Percentiles rank a stretch among this genome's conserved stretches.
These are phyloP conservation scores for Papiliotrema terrestris DNA, from an alignment of 1,284 basidiomycete species.

Conservation along the genomic window DNA sequence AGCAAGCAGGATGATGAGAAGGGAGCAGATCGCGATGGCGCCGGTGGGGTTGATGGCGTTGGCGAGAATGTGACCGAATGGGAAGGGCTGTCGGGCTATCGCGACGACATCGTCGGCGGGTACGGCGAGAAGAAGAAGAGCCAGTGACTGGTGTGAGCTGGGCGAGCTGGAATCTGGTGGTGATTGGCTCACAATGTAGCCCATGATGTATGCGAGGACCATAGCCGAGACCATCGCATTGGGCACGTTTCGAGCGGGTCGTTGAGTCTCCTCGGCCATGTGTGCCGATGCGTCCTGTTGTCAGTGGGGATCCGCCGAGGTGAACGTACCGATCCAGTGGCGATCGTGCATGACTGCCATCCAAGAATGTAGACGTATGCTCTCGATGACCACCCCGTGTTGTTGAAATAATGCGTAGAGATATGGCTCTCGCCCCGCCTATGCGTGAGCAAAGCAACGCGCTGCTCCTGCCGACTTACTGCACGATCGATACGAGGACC, in stretches of 20 bases:
- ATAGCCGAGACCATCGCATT: slow-evolving; percentile 43
- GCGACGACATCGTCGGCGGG: slow-evolving; percentile 27
- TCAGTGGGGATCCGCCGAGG: not conserved
- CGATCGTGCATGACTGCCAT: slow-evolving; percentile 43
- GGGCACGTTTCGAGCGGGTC: slow-evolving; percentile 46
- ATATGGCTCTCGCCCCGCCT: not conserved
- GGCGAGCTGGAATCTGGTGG: not conserved
- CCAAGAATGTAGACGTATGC: slow-evolving; percentile 44
- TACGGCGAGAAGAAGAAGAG: slow-evolving; percentile 41
- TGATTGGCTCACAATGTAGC: slow-evolving; percentile 36
- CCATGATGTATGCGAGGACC: slow-evolving; percentile 36
- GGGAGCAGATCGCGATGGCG: slow-evolving; percentile 34
- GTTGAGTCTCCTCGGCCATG: slow-evolving; percentile 48
- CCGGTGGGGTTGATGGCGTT: slow-evolving; percentile 30
- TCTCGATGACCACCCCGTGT: slow-evolving; percentile 30
- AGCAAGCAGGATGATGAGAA: slow-evolving; percentile 33
- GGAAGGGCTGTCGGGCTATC: slow-evolving; percentile 31
- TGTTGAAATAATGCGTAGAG: slow-evolving; percentile 22
- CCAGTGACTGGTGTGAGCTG: slow-evolving; percentile 29
- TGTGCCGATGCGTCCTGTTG: slow-evolving; percentile 38
- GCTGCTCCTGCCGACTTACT: no score
- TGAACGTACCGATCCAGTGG: slow-evolving; percentile 32
- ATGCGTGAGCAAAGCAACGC: slow-evolving; percentile 4
- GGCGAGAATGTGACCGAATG: slow-evolving; percentile 42
- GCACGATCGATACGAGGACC: slow-evolving; percentile 31